A percentile compares a stretch with the other conserved stretches of the same genome.
phyloP scores from a whole-genome alignment of 1,139 yeast species.

The Kluyveromyces sp. region DNA sequence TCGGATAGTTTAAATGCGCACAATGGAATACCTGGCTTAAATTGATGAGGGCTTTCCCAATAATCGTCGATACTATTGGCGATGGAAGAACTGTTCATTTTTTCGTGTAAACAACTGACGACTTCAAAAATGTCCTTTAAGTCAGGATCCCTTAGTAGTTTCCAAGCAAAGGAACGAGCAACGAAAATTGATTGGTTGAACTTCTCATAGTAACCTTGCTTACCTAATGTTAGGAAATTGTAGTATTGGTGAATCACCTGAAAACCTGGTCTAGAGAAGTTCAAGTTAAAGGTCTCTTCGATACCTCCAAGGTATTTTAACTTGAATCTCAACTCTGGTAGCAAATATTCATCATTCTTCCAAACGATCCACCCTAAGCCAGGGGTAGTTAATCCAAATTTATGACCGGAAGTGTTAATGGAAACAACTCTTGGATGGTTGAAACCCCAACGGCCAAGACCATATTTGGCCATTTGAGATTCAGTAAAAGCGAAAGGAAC shows the following conservation, averaged over 20 bases:
- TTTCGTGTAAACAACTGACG: constrained; percentile 69
- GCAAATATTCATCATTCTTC: constrained; percentile 58
- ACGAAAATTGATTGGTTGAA: constrained; percentile 50
- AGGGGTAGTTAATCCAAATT: constrained; percentile 82
- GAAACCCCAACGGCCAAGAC: constrained; percentile 63
- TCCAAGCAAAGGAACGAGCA: constrained; percentile 23
- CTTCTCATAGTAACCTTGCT: constrained; percentile 56
- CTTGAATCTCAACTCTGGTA: constrained; percentile 65
- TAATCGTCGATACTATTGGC: constrained; percentile 15
- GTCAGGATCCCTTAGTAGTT: constrained; percentile 37
- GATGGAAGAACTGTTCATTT: constrained; percentile 18
- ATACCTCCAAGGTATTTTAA: constrained; percentile 82
- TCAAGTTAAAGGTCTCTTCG: constrained; percentile 79
- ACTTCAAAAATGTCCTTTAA: constrained; percentile 62
- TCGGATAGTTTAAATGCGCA: constrained; percentile 74
- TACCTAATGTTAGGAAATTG: constrained; percentile 65
- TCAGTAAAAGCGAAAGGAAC: constrained; percentile 79
- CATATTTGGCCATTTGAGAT: constrained; percentile 27
- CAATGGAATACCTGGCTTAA: constrained; percentile 77
- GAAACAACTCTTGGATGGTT: constrained; percentile 66
- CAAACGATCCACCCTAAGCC: constrained; percentile 92
- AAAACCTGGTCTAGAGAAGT: constrained; percentile 89
- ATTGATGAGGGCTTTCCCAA: constrained; percentile 27
- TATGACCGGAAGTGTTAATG: constrained; percentile 91
- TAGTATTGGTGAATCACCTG: constrained; percentile 84